These are phyloP conservation scores for Flaveria trinervia DNA, from an alignment of 129 eudicot genomes.

Conservation along the genomic window DNA sequence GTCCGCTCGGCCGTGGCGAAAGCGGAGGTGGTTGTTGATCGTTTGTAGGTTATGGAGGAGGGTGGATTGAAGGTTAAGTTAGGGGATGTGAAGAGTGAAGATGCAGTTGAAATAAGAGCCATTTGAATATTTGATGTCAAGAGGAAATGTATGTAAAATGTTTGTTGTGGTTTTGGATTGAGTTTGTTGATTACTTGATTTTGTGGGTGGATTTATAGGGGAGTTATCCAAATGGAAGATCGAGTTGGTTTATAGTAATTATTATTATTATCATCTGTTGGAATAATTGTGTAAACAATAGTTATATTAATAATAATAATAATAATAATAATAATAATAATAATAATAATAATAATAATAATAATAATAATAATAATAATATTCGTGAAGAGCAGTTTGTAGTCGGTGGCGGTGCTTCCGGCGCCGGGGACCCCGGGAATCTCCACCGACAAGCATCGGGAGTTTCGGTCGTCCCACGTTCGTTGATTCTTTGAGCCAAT, in stretches of 20 bases:
- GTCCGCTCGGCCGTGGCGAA: slow-evolving; percentile 43
- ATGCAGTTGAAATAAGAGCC: slow-evolving; percentile 15
- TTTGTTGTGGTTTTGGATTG: background rate
- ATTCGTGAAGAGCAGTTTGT: background rate
- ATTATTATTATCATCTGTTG: background rate
- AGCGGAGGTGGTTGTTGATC: slow-evolving; percentile 35
- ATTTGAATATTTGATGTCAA: background rate
- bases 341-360: no score
- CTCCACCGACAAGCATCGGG: slow-evolving; percentile 18
- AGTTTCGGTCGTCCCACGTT: slow-evolving; percentile 32
- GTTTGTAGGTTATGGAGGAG: slow-evolving; percentile 15
- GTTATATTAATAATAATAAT: background rate
- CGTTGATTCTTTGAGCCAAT: background rate
- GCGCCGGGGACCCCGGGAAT: slow-evolving; percentile 21
- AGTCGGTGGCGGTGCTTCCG: slow-evolving; percentile 28
- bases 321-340: no score
- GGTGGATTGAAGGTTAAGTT: slow-evolving; percentile 11
- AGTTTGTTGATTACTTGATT: background rate
- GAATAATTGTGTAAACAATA: background rate
- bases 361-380: no score
- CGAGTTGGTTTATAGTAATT: background rate
- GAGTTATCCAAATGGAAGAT: slow-evolving; percentile 16
- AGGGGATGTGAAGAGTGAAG: slow-evolving; percentile 18
- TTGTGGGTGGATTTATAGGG: slow-evolving; percentile 15
- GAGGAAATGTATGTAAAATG: background rate